Evolutionary conservation across 176 grass and related monocot species (phyloP).

Genomic region (Saccharum officinarum): DNA sequence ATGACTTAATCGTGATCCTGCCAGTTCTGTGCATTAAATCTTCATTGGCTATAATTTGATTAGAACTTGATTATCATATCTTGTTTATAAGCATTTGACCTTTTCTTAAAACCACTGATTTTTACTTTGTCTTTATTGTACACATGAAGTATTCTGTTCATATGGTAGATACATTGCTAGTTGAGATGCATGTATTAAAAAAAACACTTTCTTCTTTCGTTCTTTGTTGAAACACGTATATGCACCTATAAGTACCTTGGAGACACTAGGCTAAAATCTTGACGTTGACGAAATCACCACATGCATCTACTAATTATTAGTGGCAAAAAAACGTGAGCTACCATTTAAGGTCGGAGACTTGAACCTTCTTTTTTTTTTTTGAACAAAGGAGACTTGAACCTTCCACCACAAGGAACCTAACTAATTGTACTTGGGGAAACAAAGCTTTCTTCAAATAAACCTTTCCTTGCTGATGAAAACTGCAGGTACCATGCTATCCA

Average conservation of each 20-base stretch:
- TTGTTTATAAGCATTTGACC: not conserved
- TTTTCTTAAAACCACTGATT: not conserved
- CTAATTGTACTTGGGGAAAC: not conserved
- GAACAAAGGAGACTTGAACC: not conserved
- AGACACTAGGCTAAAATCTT: not conserved
- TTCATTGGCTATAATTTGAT: too few relatives aligned
- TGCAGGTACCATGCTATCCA: constrained; percentile 86
- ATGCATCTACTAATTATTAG: not conserved
- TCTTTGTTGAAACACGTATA: too few relatives aligned
- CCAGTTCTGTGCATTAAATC: too few relatives aligned
- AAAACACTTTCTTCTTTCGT: not conserved
- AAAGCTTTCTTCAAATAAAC: not conserved
- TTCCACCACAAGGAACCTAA: not conserved
- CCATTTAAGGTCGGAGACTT: not conserved
- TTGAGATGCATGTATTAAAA: not conserved
- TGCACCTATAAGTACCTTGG: not conserved
- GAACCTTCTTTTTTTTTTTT: not conserved
- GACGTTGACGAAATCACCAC: not conserved
- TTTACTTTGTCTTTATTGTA: not conserved
- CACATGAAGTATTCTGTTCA: not conserved
- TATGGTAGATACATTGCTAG: not conserved
- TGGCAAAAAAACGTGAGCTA: not conserved
- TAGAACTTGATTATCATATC: not conserved
- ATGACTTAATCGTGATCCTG: not conserved
- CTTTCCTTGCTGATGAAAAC: not conserved